Evolutionary conservation across 176 grass and related monocot species (phyloP), one percentile per base, ranked within the genome.

Genomic region (Cenchrus americanus): DNA sequence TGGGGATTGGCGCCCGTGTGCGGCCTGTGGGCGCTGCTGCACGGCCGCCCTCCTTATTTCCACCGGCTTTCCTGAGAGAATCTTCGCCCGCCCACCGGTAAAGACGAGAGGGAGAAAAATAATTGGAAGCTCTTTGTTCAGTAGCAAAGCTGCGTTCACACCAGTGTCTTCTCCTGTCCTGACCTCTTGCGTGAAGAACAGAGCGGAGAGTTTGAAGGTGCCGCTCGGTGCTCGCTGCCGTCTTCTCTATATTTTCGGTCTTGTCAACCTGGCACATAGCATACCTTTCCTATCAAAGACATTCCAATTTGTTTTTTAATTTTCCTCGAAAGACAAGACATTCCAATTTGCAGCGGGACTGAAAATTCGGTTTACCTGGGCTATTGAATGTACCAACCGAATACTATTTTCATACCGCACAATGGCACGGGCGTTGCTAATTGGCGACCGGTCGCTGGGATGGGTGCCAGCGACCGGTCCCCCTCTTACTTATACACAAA

Each of bases 131-230:
- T 80, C 1, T 84, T 84, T 65, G 61, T 5, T 12, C 43, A 18
- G 69, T 85, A 11, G 77, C 82, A 85, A 80, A 85, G 69, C 52
- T 46, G 24, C 77, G 63, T 89, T 63, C 82, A 75, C 69, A 85
- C 60, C 0, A 42, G 50, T 51, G 68, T 73, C 40, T 24, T 1
- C 48, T 75, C 9, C 30, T 76, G 30, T 42, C 34, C 11, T 26
- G 12, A 10, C 4, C 24, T n/a, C 21, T 37, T 23, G 86, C 30
- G 8, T 69, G 23, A 27, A 43, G 13, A 81, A 58, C 37, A 47
- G 70, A 75, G 23, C 8, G 12, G 34, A 37, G 34, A 21, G 61
- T 49, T 21, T 13, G 80, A 88, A 79, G 66, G 14, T 63, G 80
- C 64, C 26, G 32, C 27, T 30, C 27, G 27, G 27, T 2, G 27